Evolutionary conservation across 805 yeast species (phyloP).

Genomic region (Barnettozyma sp.): DNA sequence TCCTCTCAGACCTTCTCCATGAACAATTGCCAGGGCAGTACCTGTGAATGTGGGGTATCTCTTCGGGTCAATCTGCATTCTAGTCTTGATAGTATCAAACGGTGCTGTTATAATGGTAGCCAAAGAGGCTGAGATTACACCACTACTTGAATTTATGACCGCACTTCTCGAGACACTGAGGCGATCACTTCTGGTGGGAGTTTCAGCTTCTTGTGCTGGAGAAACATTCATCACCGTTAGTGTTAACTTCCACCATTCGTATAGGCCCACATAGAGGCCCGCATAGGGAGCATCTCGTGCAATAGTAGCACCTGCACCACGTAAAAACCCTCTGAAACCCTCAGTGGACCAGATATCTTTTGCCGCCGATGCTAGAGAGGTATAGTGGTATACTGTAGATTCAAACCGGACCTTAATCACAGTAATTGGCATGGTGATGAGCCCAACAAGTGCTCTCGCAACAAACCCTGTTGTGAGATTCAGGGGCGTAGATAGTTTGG

Average conservation of each 20-base stretch:
- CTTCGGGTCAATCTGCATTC: constrained; percentile 69
- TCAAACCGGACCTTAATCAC: constrained; percentile 85
- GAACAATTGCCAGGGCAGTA: constrained; percentile 34
- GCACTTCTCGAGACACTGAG: constrained; percentile 38
- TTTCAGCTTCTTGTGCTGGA: neutral
- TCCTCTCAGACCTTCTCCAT: constrained; percentile 42
- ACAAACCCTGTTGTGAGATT: constrained; percentile 73
- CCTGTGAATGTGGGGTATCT: constrained; percentile 35
- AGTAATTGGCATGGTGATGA: constrained; percentile 90
- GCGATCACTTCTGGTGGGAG: neutral
- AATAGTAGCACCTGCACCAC: constrained; percentile 82
- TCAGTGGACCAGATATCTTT: constrained; percentile 45
- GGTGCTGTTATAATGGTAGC: constrained; percentile 91
- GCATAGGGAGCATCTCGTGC: constrained; percentile 95
- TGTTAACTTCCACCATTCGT: constrained; percentile 63
- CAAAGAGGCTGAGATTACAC: constrained; percentile 65
- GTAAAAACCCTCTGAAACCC: constrained; percentile 66
- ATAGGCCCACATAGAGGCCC: constrained; percentile 80
- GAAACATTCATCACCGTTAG: constrained; percentile 34
- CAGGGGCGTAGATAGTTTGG: constrained; percentile 60
- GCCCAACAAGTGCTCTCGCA: constrained; percentile 77
- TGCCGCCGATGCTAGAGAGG: constrained; percentile 54
- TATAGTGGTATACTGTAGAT: constrained; percentile 67
- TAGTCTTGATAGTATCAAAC: constrained; percentile 87
- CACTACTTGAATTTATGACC: constrained; percentile 65